Evolutionary conservation across 805 yeast species (phyloP).

Genomic region (Cyberlindnera veronae): DNA sequence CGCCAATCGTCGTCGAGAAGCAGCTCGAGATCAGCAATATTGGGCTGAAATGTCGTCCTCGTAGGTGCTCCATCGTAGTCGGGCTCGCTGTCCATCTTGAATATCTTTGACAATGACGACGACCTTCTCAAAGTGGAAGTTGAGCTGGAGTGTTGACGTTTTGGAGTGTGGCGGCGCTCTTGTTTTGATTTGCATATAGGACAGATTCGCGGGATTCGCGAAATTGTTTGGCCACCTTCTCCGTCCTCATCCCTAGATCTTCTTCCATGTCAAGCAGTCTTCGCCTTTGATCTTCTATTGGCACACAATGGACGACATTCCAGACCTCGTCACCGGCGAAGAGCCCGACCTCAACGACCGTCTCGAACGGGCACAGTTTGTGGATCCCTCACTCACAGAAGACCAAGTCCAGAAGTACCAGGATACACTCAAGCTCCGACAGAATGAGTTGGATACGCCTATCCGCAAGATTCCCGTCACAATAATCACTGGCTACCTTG

Average conservation of each 20-base stretch:
- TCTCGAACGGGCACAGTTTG: slow-evolving; percentile 16
- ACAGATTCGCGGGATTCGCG: too few relatives aligned
- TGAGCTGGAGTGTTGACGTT: too few relatives aligned
- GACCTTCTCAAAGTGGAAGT: too few relatives aligned
- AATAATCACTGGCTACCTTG: slow-evolving; percentile 90
- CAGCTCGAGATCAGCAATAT: slow-evolving; percentile 26
- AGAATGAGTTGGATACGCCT: slow-evolving; percentile 5
- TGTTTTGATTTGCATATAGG: too few relatives aligned
- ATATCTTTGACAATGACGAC: too few relatives aligned
- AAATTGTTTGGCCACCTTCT: too few relatives aligned
- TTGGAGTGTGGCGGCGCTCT: too few relatives aligned
- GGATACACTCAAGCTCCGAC: slow-evolving; percentile 16
- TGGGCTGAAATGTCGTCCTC: slow-evolving; percentile 16
- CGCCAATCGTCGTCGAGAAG: slow-evolving; percentile 31
- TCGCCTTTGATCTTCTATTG: too few relatives aligned
- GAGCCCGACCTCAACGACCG: slow-evolving; percentile 20
- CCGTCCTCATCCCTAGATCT: too few relatives aligned
- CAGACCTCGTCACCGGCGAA: slow-evolving; percentile 27
- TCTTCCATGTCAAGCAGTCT: too few relatives aligned
- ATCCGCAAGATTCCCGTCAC: slow-evolving; percentile 75
- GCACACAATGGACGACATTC: slow-evolving; percentile 24
- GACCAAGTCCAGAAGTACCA: slow-evolving; percentile 17
- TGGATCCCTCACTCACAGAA: slow-evolving; percentile 14
- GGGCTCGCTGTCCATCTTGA: too few relatives aligned
- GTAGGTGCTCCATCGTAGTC: too few relatives aligned